A percentile compares a stretch with the other conserved stretches of the same genome.
Evolutionary conservation across 2,329 filamentous ascomycete genomes (phyloP).

Genomic region (Coniochaeta sp.): DNA sequence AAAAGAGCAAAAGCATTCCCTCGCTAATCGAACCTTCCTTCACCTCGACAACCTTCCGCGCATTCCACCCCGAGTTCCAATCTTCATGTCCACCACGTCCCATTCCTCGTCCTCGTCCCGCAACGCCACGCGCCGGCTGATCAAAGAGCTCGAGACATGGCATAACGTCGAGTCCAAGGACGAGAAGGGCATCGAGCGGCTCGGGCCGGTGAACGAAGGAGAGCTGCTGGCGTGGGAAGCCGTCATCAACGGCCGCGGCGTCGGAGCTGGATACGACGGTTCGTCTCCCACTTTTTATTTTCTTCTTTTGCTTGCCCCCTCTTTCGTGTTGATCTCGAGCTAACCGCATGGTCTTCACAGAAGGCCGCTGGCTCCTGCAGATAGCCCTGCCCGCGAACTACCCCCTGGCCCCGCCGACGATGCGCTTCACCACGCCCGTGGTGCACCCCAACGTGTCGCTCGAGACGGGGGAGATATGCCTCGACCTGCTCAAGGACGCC

Average conservation of each 20-base stretch:
- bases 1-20: not conserved
- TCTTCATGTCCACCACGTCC: not conserved
- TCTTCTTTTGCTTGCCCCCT: not conserved
- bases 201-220: slow-evolving; percentile 46
- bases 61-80: not conserved
- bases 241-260: slow-evolving; percentile 50
- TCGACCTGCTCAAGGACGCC: slow-evolving; percentile 71
- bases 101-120: slow-evolving; percentile 25
- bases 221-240: slow-evolving; percentile 52
- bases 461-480: slow-evolving; percentile 81
- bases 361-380: slow-evolving; percentile 73
- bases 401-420: slow-evolving; percentile 67
- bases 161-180: slow-evolving; percentile 37
- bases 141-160: slow-evolving; percentile 51
- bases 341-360: slow-evolving; percentile 20
- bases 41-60: not conserved
- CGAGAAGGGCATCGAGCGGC: slow-evolving; percentile 50
- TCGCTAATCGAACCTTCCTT: not conserved
- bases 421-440: slow-evolving; percentile 76
- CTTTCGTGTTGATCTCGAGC: not conserved
- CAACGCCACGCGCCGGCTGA: slow-evolving; percentile 47
- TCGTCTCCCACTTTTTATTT: slow-evolving; percentile 12
- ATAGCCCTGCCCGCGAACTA: slow-evolving; percentile 74
- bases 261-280: slow-evolving; percentile 52
- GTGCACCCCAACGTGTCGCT: slow-evolving; percentile 74